Evolutionary conservation across 2,329 filamentous ascomycete genomes (phyloP).

Genomic region (Ilyonectria robusta): DNA sequence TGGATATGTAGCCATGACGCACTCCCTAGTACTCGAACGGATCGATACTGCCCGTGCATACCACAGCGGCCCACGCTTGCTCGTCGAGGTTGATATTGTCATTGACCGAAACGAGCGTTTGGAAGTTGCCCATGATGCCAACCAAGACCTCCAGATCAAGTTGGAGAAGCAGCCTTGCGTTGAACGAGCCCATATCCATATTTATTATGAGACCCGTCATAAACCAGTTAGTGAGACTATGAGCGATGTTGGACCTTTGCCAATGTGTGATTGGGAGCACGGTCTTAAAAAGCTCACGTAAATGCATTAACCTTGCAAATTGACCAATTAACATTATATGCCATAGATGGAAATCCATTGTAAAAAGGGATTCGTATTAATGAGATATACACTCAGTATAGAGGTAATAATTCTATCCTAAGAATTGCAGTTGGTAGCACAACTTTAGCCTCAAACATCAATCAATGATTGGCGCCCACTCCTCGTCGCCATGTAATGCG

Average conservation of each 20-base stretch:
- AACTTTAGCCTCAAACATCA: background rate
- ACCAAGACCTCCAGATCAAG: conserved; percentile 16
- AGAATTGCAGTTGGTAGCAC: no score
- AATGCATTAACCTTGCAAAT: no score
- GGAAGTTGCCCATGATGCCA: conserved; percentile 5
- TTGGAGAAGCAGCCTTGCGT: conserved; percentile 3
- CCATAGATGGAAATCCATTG: no score
- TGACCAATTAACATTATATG: no score
- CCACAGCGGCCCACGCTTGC: conserved; percentile 6
- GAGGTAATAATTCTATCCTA: no score
- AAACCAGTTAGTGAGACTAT: conserved; percentile 4
- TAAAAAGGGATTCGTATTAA: no score
- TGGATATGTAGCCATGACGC: no score
- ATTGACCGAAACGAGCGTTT: conserved; percentile 12
- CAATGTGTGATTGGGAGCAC: no score
- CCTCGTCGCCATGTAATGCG: background rate
- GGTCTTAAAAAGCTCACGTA: no score
- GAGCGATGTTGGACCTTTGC: no score
- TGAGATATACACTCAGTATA: no score
- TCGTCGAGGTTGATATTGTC: conserved; percentile 20
- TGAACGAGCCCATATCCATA: conserved; percentile 14
- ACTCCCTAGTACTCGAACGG: background rate
- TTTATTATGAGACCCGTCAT: conserved; percentile 16
- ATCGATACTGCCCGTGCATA: conserved; percentile 12
- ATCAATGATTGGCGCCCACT: background rate